Base-by-base conservation (phyloP, 352 stramenopile species). In the Phytophthora palmivora region DNA sequence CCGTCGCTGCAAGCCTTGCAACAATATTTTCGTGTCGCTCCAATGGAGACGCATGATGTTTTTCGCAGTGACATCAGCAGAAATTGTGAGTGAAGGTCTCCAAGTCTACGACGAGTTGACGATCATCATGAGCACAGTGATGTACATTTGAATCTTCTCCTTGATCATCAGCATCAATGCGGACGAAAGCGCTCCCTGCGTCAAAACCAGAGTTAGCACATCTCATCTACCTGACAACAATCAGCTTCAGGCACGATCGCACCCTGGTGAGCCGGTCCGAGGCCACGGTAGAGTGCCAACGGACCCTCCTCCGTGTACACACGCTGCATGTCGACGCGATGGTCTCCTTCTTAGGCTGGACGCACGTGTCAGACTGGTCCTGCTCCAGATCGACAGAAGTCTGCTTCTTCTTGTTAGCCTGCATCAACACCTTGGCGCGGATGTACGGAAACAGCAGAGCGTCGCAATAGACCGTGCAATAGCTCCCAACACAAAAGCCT, bases 161-260 rank as follows among this genome's bases (percentile, higher is more conserved):
- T 99, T 99, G 57, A 98, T 95, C 91, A 98, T 98, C 65, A 98
- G 89, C 96, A 98, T 99, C 32, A 99, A 73, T 26, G 95, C 96
- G 0, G 95, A 94, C 58, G 91, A 98, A 6, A 98, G 88, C n/a
- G 98, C 94, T n/a, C 95, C 97, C 72, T 97, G 39, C 28, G 67
- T 34, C 26, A 33, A 41, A 61, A 10, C 42, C 52, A 46, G 11
- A 63, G 33, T 4, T 36, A 44, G 24, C 21, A 34, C 30, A 10
- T n/a, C n/a, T n/a, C n/a, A n/a, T 14, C 11, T 11, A 34, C 10
- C 30, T 34, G 30, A 34, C 30, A 34, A 7, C 30, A 9, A 34
- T 34, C 30, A 34, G n/a, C n/a, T n/a, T n/a, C n/a, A n/a, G n/a
- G n/a, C n/a, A n/a, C n/a, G n/a, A n/a, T n/a, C 63, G 48, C 50